phyloP scores from a whole-genome alignment of 371 early-diverging fungal genomes.

The Mucor lusitanicus region DNA sequence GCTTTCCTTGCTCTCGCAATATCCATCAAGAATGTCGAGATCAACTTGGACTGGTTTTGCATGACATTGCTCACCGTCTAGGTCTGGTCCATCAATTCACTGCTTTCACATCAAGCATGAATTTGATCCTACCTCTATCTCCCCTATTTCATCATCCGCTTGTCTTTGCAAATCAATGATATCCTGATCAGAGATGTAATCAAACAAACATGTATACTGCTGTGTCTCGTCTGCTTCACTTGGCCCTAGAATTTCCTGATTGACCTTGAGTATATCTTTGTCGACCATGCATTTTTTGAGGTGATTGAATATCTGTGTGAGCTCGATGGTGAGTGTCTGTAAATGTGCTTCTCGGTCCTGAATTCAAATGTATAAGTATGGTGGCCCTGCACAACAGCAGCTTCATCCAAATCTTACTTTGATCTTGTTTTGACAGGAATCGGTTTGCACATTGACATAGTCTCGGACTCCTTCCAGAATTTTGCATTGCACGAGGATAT shows the following conservation, averaged over 20 bases:
- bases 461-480: constrained; percentile 41
- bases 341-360: constrained; percentile 43
- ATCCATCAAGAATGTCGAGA: constrained; percentile 27
- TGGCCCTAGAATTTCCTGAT: constrained; percentile 11
- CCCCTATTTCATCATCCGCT: constrained; percentile 49
- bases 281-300: constrained; percentile 40
- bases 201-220: constrained; percentile 30
- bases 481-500: constrained; percentile 37
- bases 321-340: constrained; percentile 37
- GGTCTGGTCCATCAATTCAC: too few species aligned
- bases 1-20: constrained; percentile 29
- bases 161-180: constrained; percentile 47
- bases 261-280: constrained; percentile 38
- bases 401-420: constrained; percentile 18
- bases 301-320: constrained; percentile 38
- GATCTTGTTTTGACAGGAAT: constrained; percentile 26
- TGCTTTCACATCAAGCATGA: neutral
- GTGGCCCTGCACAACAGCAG: neutral
- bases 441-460: constrained; percentile 28
- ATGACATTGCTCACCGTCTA: constrained; percentile 15
- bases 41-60: constrained; percentile 24
- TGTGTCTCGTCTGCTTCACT: neutral
- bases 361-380: neutral
- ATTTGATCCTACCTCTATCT: constrained; percentile 34
- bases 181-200: constrained; percentile 51